Base-by-base conservation (phyloP, 352 stramenopile genomes). In the Plasmopara muralis region DNA sequence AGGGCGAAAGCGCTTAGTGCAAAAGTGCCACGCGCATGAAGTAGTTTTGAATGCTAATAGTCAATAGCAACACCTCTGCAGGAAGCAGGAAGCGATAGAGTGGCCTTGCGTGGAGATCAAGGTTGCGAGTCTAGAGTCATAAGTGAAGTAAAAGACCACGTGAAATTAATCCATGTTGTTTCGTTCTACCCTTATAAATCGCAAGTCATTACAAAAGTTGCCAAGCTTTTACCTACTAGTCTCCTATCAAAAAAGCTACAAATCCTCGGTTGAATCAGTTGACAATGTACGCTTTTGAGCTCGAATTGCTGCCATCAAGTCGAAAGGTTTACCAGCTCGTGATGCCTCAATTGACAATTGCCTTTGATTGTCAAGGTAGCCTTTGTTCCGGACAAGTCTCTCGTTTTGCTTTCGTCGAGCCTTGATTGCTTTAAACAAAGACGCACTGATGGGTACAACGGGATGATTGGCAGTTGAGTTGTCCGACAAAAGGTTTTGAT, bases 271-370 rank as follows among this genome's bases (percentile, higher is more conserved):
- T 44, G 28, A 9, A 5, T 33, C 40, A 15, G 33, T 58, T n/a
- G 58, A 58, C 38, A 62, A 47, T 10, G 51, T 42, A n/a, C 35
- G 50, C 41, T 76, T 73, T 6, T 70, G 72, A 16, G 70, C 69
- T 54, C 76, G 72, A 57, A 90, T 90, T 25, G 74, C 72, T n/a
- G 77, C 73, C 41, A 90, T 69, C 10, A 90, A 55, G 34, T 84
- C 67, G 18, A 73, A 41, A 14, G 74, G 66, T 31, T 63, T 62
- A 14, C 5, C 44, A 30, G 34, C 0, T 25, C 45, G 18, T 33
- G 47, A 14, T 30, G 38, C 7, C n/a, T 39, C 28, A 2, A 13
- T 34, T 35, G 37, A 10, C 31, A 6, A 15, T 18, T 47, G 30
- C 35, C 15, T 39, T 34, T 61, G 31, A 35, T 51, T n/a, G 12